These are phyloP conservation scores for Flaveria brownii DNA, from an alignment of 129 eudicot genomes.

Conservation along the genomic window DNA sequence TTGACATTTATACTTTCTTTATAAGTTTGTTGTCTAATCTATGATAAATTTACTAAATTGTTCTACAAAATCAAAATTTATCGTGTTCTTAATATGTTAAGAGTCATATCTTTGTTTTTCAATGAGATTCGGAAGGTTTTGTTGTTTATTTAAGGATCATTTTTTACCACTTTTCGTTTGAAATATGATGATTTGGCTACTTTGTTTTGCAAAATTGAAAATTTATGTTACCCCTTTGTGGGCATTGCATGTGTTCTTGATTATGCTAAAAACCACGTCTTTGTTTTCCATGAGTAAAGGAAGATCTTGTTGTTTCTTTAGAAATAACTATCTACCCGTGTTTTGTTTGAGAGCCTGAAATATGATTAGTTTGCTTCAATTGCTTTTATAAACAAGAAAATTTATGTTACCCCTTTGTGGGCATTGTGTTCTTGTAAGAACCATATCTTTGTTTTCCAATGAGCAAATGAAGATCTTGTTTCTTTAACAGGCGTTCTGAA, in stretches of 20 bases:
- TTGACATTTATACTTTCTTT: too few relatives aligned
- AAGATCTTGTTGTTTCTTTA: background rate
- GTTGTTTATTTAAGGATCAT: background rate
- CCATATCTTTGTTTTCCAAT: background rate
- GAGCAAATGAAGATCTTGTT: background rate
- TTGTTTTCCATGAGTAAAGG: too few relatives aligned
- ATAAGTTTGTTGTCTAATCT: background rate
- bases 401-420: constrained; percentile 4
- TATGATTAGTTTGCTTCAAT: background rate
- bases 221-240: background rate
- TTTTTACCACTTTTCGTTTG: background rate
- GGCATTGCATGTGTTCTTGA: background rate
- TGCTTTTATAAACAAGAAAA: background rate
- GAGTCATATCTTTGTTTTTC: background rate
- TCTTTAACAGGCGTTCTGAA: background rate
- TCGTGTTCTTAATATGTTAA: background rate
- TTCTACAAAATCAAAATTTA: background rate
- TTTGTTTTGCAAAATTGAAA: background rate
- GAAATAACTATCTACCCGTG: too few relatives aligned
- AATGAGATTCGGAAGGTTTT: background rate
- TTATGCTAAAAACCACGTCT: background rate
- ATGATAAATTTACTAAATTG: background rate
- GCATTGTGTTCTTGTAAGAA: constrained; percentile 19
- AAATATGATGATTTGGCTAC: background rate
- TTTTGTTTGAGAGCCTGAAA: background rate